Base-by-base conservation (phyloP, 805 yeast species). In the Babjeviella inositovora region DNA sequence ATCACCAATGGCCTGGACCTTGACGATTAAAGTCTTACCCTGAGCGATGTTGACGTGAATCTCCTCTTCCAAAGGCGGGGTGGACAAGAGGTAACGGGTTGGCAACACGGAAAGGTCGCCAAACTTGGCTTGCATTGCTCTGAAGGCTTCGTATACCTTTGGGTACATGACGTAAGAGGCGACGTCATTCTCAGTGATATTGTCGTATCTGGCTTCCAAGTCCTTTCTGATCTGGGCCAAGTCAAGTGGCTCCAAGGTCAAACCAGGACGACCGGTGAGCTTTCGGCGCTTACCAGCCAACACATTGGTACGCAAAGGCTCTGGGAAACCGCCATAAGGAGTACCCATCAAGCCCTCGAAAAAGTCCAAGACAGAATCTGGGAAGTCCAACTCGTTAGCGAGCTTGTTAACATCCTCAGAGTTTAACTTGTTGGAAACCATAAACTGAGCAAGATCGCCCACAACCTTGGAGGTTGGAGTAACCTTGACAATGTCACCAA, bases 381-480 rank as follows among this genome's bases (percentile, higher is more conserved):
- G 99, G 94, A 90, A 87, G 55, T 90, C 98, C 39, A 90, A 67
- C 28, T 56, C 62, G 11, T 45, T 32, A 2, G 62, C 61, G 38
- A 56, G 50, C 29, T 42, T 50, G 31, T 37, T 31, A 26, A 56
- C 57, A 32, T 56, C 62, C 29, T 54, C 56, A 32, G 45, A 57
- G n/a, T 51, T 39, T 33, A 56, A 52, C 37, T 52, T 54, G 38
- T 56, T 56, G 13, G 59, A 39, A 21, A 56, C 62, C 62, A 56
- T 56, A 31, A 90, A 90, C 58, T 90, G 99, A n/a, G 98, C 98
- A 54, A 90, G 69, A 46, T 90, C 99, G 40, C 98, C 98, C 33
- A 90, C 99, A 42, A 90, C 98, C 62, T 90, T 90, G n/a, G 97
- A 85, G 13, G 98, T 90, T 30, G 99, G 99, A 7, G 99, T 90